Evolutionary conservation across 495 filamentous ascomycete species (phyloP), one percentile per base, ranked within the genome.

Genomic region (Tuber calosporum): DNA sequence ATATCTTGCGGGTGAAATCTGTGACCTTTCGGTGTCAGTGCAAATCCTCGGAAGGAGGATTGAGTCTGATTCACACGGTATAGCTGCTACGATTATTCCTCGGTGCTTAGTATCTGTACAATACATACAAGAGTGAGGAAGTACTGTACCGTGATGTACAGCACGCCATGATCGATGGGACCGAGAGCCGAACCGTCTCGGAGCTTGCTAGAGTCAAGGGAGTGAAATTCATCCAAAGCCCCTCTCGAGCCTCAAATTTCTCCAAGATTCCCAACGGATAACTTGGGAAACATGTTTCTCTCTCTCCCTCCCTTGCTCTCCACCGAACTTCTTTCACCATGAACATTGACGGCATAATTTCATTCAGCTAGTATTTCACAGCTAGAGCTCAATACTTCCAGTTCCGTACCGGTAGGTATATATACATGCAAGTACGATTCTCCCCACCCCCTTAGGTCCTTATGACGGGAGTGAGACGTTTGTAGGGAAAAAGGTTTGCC

Each of bases 391-490:
- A 30, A 62, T 34, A 34, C 53, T 34, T 2, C 53, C 6, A 17
- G 53, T 62, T 62, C 26, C 34, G 20, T 53, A 45, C 19, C 19
- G 7, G 45, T 45, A 20, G 5, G 19, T 22, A 6, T 19, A 40
- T 40, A 40, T 11, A 7, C 5, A n/a, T 30, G 13, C 26, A 17
- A 62, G 26, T 17, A 13, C 53, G 11, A 62, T 62, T 58, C 6
- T n/a, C 13, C 53, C 26, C n/a, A 62, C 3, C 53, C 5, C 53
- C 53, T 62, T 62, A 19, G 30, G 53, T 62, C 30, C 53, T 34
- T 34, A 62, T 62, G 53, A 62, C 53, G 53, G 53, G 53, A 34
- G 53, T 34, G 53, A 34, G 53, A 62, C 53, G 53, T 62, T 62
- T 62, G 3, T 26, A 34, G 53, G 53, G 53, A 19, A 17, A 62